Evolutionary conservation across 75 land plant genomes (phyloP).

Genomic region (Chamaecyparis obtusa): DNA sequence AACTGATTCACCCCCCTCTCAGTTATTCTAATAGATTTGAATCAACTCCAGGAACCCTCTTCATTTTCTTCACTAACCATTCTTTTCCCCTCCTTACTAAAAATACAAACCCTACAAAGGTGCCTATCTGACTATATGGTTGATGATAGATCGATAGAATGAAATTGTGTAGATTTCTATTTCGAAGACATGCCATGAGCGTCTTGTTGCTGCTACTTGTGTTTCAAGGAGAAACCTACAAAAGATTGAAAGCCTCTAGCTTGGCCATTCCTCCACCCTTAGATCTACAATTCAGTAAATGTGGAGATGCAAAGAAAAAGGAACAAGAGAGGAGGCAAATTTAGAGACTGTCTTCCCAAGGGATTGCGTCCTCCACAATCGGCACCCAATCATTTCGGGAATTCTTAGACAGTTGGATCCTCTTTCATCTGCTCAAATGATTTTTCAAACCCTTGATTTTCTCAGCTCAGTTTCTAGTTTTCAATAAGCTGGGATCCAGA

Average conservation of each 20-base stretch:
- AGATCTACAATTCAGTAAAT: not conserved
- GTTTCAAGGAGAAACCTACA: not conserved
- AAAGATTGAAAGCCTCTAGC: not conserved
- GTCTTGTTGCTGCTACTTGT: not conserved
- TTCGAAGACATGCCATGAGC: not conserved
- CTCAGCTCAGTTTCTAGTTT: no score
- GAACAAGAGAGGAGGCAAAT: not conserved
- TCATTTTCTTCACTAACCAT: no score
- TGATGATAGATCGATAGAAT: no score
- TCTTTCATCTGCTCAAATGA: not conserved
- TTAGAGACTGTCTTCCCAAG: not conserved
- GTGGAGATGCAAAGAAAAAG: not conserved
- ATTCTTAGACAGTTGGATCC: not conserved
- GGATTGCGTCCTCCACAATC: not conserved
- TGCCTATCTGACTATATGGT: no score
- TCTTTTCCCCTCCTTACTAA: no score
- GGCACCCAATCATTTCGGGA: slow-evolving; percentile 6
- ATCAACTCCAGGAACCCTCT: no score
- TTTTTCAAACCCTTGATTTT: not conserved
- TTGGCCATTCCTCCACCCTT: not conserved
- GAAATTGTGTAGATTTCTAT: no score
- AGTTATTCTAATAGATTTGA: no score
- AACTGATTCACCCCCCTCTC: no score
- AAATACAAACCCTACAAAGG: no score
- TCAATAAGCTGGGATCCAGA: no score